Evolutionary conservation across 2,329 filamentous ascomycete species (phyloP), one percentile per base, ranked within the genome.

Genomic region (Hypoxylon sp.): DNA sequence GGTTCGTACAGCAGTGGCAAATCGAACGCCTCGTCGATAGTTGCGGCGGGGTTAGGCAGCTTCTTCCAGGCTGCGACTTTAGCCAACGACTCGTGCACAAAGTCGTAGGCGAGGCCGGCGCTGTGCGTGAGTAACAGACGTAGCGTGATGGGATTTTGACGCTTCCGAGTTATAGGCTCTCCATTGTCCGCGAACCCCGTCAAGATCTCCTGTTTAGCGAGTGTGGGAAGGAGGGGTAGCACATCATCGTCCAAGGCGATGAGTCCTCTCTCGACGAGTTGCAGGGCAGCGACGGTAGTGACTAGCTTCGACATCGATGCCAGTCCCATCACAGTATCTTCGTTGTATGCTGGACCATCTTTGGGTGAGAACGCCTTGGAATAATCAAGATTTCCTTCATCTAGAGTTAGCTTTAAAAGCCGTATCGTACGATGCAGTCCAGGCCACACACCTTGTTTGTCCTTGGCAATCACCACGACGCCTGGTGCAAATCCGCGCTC

Each of bases 81-180:
- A 23, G 29, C 50, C 46, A 73, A 37, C 14, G 30, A 34, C 37
- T 61, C 55, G 37, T 75, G 47, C 16, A 79, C 48, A 48, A 80
- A 79, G 32, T 77, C 74, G 70, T 86, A 86, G 4, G 68, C 71
- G 0, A 77, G 65, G 1, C 84, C 84, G 0, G 80, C 77, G 27
- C 79, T 80, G 68, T 86, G 84, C 1, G 80, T 81, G 3, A 87
- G 76, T 1, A 86, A 76, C 39, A 81, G 79, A n/a, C 78, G 74
- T 4, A 85, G 73, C 3, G 82, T 84, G 54, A 86, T 80, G 12
- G 77, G 75, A 0, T 71, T 69, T 11, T 46, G 53, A 12, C 76
- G 74, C 7, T 71, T 62, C 8, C 72, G 72, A 4, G 76, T 68
- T 7, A 76, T 57, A 3, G 79, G 75, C 5, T 74, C 71, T 39